phyloP scores from a whole-genome alignment of 306 rosid genomes.

The Amphicarpaea edgeworthii region DNA sequence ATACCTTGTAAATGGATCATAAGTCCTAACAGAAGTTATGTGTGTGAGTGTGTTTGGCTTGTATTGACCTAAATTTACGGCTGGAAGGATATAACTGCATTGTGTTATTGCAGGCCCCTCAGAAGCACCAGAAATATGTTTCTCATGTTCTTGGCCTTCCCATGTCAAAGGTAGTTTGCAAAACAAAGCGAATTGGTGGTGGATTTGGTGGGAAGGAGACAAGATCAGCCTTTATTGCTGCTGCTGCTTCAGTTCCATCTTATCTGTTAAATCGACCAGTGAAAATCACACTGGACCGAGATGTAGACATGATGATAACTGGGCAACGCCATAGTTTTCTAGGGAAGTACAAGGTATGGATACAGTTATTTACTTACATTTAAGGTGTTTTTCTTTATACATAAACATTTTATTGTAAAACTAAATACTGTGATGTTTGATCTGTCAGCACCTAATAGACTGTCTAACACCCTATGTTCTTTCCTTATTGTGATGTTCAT shows the following conservation, averaged over 20 bases:
- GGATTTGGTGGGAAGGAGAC: slow-evolving; percentile 99
- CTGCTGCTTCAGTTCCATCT: slow-evolving; percentile 90
- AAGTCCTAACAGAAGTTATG: slow-evolving; percentile 9
- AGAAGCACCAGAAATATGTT: slow-evolving; percentile 92
- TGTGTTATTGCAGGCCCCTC: slow-evolving; percentile 79
- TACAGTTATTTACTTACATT: slow-evolving; percentile 25
- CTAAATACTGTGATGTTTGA: slow-evolving; percentile 13
- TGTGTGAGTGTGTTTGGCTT: slow-evolving; percentile 10
- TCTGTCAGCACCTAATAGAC: background rate
- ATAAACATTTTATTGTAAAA: slow-evolving; percentile 8
- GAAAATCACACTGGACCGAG: slow-evolving; percentile 87
- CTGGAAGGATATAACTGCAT: slow-evolving; percentile 30
- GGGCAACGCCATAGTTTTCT: slow-evolving; percentile 98
- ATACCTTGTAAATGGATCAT: background rate
- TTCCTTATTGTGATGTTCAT: background rate
- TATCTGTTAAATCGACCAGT: slow-evolving; percentile 83
- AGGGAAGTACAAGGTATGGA: slow-evolving; percentile 90
- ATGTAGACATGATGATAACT: slow-evolving; percentile 87
- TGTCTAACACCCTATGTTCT: background rate
- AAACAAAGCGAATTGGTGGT: slow-evolving; percentile 96
- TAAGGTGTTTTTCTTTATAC: slow-evolving; percentile 21
- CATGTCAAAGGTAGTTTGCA: slow-evolving; percentile 95
- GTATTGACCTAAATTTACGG: slow-evolving; percentile 20
- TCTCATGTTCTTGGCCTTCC: slow-evolving; percentile 90
- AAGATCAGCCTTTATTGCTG: slow-evolving; percentile 82